A percentile compares a stretch with the other conserved stretches of the same genome.
These are phyloP conservation scores for Nectriaceae sp. DNA, from an alignment of 2,329 filamentous ascomycete species.

Conservation along the genomic window DNA sequence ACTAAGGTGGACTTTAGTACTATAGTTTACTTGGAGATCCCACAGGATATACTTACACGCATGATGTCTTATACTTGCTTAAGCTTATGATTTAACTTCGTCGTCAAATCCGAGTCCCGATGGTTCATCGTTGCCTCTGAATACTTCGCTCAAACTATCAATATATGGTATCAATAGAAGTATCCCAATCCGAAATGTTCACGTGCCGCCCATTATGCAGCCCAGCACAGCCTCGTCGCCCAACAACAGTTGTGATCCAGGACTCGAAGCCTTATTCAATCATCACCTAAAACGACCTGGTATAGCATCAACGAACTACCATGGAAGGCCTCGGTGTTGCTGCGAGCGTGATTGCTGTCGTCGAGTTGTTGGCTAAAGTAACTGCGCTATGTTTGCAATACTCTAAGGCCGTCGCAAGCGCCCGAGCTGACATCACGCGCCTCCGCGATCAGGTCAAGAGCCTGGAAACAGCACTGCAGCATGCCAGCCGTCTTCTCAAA, in stretches of 20 bases:
- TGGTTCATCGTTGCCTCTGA: too few species aligned
- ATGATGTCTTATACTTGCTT: too few species aligned
- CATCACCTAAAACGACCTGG: background rate
- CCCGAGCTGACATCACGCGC: constrained; percentile 1
- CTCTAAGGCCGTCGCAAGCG: background rate
- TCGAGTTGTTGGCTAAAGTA: background rate
- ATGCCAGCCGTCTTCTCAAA: background rate
- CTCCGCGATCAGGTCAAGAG: background rate
- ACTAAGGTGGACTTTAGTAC: too few species aligned
- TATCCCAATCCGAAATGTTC: background rate
- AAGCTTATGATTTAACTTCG: too few species aligned
- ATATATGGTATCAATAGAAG: too few species aligned
- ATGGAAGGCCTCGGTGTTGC: constrained; percentile 2
- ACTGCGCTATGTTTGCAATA: background rate
- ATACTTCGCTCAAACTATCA: too few species aligned
- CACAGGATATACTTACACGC: too few species aligned
- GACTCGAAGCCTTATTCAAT: background rate
- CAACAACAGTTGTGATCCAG: background rate
- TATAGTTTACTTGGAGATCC: too few species aligned
- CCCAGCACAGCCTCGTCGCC: background rate
- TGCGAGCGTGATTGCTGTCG: background rate
- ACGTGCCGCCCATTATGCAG: background rate
- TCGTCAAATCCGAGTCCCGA: too few species aligned
- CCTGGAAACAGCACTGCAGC: background rate
- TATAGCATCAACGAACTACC: background rate